These are phyloP conservation scores for Globisporangium sylvaticum DNA, from an alignment of 352 stramenopile species.

Conservation along the genomic window DNA sequence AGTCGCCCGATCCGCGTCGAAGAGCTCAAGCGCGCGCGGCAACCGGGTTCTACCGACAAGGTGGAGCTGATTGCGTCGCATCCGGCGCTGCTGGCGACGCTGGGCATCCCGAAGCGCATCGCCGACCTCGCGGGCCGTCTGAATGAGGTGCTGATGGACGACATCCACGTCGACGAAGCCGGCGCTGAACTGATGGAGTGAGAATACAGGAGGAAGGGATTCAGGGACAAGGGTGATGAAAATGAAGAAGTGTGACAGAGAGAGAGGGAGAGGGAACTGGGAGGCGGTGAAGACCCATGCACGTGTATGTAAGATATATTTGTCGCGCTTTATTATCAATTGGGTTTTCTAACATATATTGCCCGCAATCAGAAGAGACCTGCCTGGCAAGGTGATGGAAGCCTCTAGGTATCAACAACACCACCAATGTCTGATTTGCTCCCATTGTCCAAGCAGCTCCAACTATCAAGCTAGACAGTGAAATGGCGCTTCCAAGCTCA, in stretches of 20 bases:
- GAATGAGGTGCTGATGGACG: slow-evolving; percentile 67
- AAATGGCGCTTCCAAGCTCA: not conserved
- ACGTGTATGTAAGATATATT: too few species aligned
- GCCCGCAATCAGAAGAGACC: too few species aligned
- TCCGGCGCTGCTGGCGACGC: slow-evolving; percentile 51
- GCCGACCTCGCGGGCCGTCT: slow-evolving; percentile 65
- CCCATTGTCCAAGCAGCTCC: not conserved
- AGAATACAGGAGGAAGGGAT: not conserved
- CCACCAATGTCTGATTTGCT: not conserved
- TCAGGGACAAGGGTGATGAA: not conserved
- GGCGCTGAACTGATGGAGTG: slow-evolving; percentile 26
- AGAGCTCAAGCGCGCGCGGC: slow-evolving; percentile 44
- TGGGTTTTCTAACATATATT: too few species aligned
- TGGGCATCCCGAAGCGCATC: slow-evolving; percentile 64
- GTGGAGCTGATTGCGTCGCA: slow-evolving; percentile 75
- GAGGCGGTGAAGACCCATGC: too few species aligned
- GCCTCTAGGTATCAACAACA: too few species aligned
- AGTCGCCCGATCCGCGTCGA: slow-evolving; percentile 68
- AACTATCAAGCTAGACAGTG: slow-evolving; percentile 8
- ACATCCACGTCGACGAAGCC: slow-evolving; percentile 42
- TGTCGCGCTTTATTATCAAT: too few species aligned
- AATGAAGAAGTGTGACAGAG: not conserved
- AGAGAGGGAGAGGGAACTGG: not conserved
- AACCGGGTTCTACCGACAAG: slow-evolving; percentile 37
- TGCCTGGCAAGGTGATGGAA: too few species aligned